A percentile compares a stretch with the other conserved stretches of the same genome.
phyloP scores from a whole-genome alignment of 169 alveolate species.

The Eimeria acervulina region DNA sequence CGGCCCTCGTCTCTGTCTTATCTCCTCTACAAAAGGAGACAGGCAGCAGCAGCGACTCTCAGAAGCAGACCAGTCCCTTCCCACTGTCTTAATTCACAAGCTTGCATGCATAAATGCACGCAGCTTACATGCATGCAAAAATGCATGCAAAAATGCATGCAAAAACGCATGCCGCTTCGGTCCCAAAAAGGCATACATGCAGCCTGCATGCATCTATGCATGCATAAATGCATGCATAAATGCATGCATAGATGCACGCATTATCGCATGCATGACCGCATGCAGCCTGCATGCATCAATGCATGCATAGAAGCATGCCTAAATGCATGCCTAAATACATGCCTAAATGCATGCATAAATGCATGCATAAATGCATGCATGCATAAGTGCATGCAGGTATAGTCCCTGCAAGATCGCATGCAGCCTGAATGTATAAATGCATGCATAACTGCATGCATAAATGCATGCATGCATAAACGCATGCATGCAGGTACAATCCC shows the following conservation, averaged over 20 bases:
- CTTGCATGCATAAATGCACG: background rate
- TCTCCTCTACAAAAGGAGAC: too few relatives aligned
- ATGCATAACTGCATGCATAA: too few relatives aligned
- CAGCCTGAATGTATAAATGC: too few relatives aligned
- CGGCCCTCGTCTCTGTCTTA: too few relatives aligned
- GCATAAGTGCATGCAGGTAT: background rate
- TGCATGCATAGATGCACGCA: background rate
- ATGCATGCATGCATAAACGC: too few relatives aligned
- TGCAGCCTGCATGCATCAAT: background rate
- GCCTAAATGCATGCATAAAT: background rate
- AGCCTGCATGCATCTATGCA: background rate
- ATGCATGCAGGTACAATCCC: too few relatives aligned
- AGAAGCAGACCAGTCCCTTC: too few relatives aligned
- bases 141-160: slow-evolving; percentile 24
- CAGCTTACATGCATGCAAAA: background rate
- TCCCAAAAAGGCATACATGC: background rate
- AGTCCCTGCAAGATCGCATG: too few relatives aligned
- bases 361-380: background rate
- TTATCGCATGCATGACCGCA: background rate
- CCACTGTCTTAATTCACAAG: too few relatives aligned
- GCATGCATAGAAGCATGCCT: background rate
- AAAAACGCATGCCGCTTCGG: background rate
- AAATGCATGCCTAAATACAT: background rate
- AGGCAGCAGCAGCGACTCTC: too few relatives aligned
- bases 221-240: too few relatives aligned